phyloP scores from a whole-genome alignment of 2,329 filamentous ascomycete genomes.

The Mycosphaerella sp. region DNA sequence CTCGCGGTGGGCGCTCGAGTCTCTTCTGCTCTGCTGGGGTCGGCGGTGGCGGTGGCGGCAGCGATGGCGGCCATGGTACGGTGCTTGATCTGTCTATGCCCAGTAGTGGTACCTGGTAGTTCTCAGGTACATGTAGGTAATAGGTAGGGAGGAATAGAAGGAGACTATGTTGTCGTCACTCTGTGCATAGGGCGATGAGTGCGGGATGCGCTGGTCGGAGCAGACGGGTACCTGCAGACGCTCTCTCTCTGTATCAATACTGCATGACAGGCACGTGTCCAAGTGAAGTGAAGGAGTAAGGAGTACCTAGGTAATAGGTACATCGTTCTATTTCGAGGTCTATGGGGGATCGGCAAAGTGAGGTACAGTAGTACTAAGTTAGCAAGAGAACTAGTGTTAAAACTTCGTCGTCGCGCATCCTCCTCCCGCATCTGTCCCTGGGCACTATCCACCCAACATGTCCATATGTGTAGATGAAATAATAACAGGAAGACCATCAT shows the following conservation, averaged over 20 bases:
- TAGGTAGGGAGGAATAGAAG: background rate
- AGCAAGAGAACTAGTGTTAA: background rate
- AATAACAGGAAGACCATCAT: background rate
- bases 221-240: constrained; percentile 6
- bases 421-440: background rate
- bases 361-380: too few species aligned
- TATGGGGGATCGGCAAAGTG: background rate
- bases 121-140: too few species aligned
- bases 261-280: background rate
- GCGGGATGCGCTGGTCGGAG: background rate
- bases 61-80: constrained; percentile 2
- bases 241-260: background rate
- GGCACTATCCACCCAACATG: too few species aligned
- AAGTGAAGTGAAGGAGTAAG: background rate
- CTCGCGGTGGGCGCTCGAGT: background rate
- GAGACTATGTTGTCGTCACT: background rate
- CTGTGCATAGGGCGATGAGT: background rate
- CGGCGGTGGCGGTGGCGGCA: background rate
- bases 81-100: background rate
- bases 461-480: too few species aligned
- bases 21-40: background rate
- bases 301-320: too few species aligned
- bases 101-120: background rate
- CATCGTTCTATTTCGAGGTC: background rate
- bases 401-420: constrained; percentile 2